Evolutionary conservation across 306 rosid genomes (phyloP).

Genomic region (Bauhinia variegata): DNA sequence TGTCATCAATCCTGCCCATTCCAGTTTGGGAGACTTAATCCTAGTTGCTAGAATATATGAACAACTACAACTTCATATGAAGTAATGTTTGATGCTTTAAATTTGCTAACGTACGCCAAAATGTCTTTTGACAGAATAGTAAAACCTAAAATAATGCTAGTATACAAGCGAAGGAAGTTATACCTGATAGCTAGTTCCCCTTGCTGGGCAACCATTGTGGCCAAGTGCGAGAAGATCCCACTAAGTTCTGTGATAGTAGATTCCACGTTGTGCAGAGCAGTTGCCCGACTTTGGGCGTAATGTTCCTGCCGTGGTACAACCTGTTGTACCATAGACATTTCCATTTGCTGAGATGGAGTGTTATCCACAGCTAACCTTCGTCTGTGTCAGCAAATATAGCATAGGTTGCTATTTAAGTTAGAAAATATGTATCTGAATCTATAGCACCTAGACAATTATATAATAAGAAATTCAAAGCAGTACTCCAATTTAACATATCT

Average conservation of each 20-base stretch:
- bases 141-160: slow-evolving; percentile 3
- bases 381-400: slow-evolving; percentile 53
- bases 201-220: slow-evolving; percentile 98
- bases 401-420: slow-evolving; percentile 33
- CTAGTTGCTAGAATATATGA: slow-evolving; percentile 28
- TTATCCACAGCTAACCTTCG: slow-evolving; percentile 87
- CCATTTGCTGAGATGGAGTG: slow-evolving; percentile 91
- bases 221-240: slow-evolving; percentile 89
- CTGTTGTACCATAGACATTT: slow-evolving; percentile 94
- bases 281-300: slow-evolving; percentile 69
- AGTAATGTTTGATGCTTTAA: slow-evolving; percentile 8
- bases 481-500: slow-evolving; percentile 9
- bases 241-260: slow-evolving; percentile 93
- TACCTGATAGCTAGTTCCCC: slow-evolving; percentile 99
- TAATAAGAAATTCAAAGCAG: slow-evolving; percentile 9
- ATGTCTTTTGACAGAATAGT: slow-evolving; percentile 12
- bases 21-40: slow-evolving; percentile 38
- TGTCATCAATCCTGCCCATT: slow-evolving; percentile 81
- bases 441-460: slow-evolving; percentile 1
- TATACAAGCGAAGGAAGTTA: slow-evolving; percentile 29
- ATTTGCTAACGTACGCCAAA: slow-evolving; percentile 8
- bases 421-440: slow-evolving; percentile 14
- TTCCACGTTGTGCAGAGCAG: slow-evolving; percentile 90
- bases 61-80: slow-evolving; percentile 10
- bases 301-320: slow-evolving; percentile 83